Base-by-base conservation (phyloP, 192 early-diverging fungal species). In the Hyaloraphidium curvatum region DNA sequence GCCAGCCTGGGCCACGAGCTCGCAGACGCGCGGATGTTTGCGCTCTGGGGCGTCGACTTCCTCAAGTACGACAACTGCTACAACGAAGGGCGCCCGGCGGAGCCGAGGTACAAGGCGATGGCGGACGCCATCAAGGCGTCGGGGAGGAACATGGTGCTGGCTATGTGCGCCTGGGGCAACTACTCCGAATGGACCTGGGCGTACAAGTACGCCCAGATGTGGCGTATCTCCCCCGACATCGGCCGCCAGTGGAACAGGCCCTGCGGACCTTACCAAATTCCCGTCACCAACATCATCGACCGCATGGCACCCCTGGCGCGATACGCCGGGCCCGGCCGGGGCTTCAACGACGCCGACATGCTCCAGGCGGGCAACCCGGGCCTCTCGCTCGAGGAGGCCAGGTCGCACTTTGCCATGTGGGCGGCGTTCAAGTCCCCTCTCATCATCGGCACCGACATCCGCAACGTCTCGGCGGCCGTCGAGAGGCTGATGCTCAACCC, bases 51-150 rank as follows among this genome's bases (percentile, higher is more conserved):
- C 22, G 60, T 79, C 22, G 77, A 79, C 57, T 78, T 67, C 61
- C 56, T 77, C 9, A 79, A 79, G 52, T 64, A 74, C 40, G 77
- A 79, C 40, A 77, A 77, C 37, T 79, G 77, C 55, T 62, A 63
- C 37, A 56, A 66, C 31, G 43, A 74, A n/a, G n/a, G n/a, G n/a
- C n/a, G n/a, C n/a, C n/a, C n/a, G n/a, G n/a, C n/a, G n/a, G n/a
- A n/a, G n/a, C n/a, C n/a, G n/a, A n/a, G 67, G 23, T 67, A 70
- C 48, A 58, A 54, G 1, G 60, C 40, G 17, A 58, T 70, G 57
- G 19, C 50, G 19, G 67, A 72, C 57, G 73, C 73, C 7, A 56
- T 75, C 33, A 67, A 64, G 31, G 56, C 55, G 11, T 64, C 67
- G 17, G 70, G 70, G 16, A 40, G 69, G 19, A 62, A 41, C 14